Evolutionary conservation across 2,329 filamentous ascomycete genomes (phyloP).

Genomic region (Sporothrix brunneoviolacea): DNA sequence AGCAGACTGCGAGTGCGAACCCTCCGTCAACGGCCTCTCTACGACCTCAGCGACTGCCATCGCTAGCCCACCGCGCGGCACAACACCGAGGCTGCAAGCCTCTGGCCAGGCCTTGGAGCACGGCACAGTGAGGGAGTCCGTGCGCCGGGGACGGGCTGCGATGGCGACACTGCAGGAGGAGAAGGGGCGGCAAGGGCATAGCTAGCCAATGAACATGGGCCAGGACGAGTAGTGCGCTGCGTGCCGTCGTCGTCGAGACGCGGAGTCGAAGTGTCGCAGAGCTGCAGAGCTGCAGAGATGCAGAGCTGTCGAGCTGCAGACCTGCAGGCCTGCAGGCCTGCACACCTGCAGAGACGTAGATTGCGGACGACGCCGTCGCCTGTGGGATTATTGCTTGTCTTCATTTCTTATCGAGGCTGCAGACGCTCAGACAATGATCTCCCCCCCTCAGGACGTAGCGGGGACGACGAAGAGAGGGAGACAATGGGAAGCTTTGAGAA

Average conservation of each 20-base stretch:
- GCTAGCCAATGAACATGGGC: neutral
- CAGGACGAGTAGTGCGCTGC: neutral
- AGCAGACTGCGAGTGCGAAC: neutral
- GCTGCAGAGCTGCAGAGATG: too few relatives aligned
- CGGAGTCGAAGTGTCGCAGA: neutral
- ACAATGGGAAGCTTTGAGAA: neutral
- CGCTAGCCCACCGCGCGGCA: too few relatives aligned
- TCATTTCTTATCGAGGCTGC: neutral
- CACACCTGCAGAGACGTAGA: too few relatives aligned
- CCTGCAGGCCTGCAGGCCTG: too few relatives aligned
- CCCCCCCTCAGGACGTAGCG: neutral
- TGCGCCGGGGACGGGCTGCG: constrained; percentile 4
- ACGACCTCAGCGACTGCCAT: too few relatives aligned
- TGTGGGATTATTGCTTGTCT: neutral
- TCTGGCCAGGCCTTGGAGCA: constrained; percentile 5
- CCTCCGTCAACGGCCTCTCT: too few relatives aligned
- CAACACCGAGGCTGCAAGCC: too few relatives aligned
- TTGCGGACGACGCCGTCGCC: too few relatives aligned
- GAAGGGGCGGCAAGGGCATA: neutral
- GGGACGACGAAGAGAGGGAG: neutral
- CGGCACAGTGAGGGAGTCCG: constrained; percentile 7
- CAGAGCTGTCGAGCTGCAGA: too few relatives aligned
- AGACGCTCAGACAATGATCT: constrained; percentile 1
- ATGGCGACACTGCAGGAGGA: neutral
- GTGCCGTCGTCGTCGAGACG: neutral